Percentiles rank a stretch among this genome's conserved stretches.
These are phyloP conservation scores for Parafenestella ontariensis DNA, from an alignment of 2,329 filamentous ascomycete species.

Conservation along the genomic window DNA sequence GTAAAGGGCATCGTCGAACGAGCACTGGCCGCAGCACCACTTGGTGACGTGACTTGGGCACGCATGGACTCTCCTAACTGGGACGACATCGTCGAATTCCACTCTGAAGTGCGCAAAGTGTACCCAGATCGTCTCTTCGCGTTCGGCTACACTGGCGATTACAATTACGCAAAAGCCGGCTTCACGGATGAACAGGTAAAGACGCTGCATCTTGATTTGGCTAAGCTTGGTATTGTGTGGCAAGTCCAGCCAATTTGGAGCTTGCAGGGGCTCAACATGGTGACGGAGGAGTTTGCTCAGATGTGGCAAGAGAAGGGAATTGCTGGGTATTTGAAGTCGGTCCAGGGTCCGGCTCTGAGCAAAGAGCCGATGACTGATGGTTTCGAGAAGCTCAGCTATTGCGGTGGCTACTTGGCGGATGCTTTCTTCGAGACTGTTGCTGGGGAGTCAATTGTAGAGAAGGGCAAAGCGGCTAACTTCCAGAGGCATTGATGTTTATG, in stretches of 20 bases:
- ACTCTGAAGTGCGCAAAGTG: conserved; percentile 44
- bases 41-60: conserved; percentile 50
- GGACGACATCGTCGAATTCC: conserved; percentile 49
- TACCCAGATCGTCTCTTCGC: conserved; percentile 49
- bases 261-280: conserved; percentile 46
- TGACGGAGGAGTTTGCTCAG: conserved; percentile 44
- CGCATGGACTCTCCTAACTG: conserved; percentile 47
- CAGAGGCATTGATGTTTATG: conserved; percentile 9
- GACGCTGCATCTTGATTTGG: conserved; percentile 42
- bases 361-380: conserved; percentile 42
- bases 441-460: conserved; percentile 29
- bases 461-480: conserved; percentile 9
- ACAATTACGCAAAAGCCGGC: conserved; percentile 46
- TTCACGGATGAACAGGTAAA: conserved; percentile 43
- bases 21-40: conserved; percentile 44
- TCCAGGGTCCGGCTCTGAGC: conserved; percentile 32
- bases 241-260: conserved; percentile 53
- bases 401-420: conserved; percentile 48
- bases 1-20: conserved; percentile 45
- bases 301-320: conserved; percentile 48
- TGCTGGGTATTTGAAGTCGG: conserved; percentile 43
- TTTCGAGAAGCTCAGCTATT: conserved; percentile 48
- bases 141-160: conserved; percentile 51
- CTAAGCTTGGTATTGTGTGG: conserved; percentile 51
- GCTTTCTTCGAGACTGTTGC: conserved; percentile 48